Conservation (phyloP, 2,329 filamentous ascomycete genomes). For the Pseudocercospora vitis region DNA sequence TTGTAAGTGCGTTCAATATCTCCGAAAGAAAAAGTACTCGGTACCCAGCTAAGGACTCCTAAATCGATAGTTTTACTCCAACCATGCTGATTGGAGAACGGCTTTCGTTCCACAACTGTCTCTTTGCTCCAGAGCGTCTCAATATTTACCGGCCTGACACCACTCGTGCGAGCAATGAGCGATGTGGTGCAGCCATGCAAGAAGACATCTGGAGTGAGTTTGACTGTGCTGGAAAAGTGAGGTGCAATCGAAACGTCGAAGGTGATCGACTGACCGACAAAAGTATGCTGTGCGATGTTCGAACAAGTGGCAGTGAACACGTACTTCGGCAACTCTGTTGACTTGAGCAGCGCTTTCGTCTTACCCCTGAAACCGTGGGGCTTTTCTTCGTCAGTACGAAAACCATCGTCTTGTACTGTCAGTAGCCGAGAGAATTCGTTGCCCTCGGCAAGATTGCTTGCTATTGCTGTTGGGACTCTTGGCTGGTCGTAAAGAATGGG, state of each 20-base stretch:
- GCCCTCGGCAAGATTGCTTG: constrained; percentile 9
- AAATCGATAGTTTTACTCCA: constrained; percentile 16
- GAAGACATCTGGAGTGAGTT: constrained; percentile 15
- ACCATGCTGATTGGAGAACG: constrained; percentile 17
- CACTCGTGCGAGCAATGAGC: constrained; percentile 21
- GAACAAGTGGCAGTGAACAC: constrained; percentile 13
- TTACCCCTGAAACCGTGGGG: constrained; percentile 19
- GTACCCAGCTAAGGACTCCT: constrained; percentile 16
- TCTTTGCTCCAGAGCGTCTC: constrained; percentile 16
- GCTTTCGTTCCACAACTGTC: constrained; percentile 10
- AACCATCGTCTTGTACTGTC: constrained; percentile 14
- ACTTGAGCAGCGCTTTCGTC: constrained; percentile 20
- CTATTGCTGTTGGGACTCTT: constrained; percentile 13
- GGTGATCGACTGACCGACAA: constrained; percentile 15
- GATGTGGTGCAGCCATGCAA: constrained; percentile 20
- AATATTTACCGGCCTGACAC: constrained; percentile 12
- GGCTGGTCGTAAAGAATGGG: constrained; percentile 21
- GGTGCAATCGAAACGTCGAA: constrained; percentile 12
- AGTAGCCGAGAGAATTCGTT: constrained; percentile 12
- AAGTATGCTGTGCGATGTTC: constrained; percentile 16
- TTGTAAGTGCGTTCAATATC: constrained; percentile 19
- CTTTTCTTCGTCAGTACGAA: constrained; percentile 8
- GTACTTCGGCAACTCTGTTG: constrained; percentile 14
- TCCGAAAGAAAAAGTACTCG: constrained; percentile 14
- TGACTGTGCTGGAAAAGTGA: constrained; percentile 11